Percentiles rank a stretch among this genome's conserved stretches.
phyloP scores from a whole-genome alignment of 305 asterid genomes.

The Lippia alba region DNA sequence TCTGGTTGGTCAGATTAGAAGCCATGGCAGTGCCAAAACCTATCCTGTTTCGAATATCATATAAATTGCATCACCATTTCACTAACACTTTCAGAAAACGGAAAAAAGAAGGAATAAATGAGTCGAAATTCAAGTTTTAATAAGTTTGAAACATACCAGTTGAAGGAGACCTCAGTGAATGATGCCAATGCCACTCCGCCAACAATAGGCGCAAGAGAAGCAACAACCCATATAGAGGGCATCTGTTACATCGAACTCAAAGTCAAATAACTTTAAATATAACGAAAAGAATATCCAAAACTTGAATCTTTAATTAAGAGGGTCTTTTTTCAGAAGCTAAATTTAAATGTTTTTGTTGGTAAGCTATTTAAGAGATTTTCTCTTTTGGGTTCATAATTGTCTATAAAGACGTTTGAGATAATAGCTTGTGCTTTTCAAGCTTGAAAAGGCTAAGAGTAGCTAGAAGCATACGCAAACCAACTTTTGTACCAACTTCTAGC shows the following conservation, averaged over 20 bases:
- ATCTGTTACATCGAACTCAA: constrained; percentile 58
- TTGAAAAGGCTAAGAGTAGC: too few relatives aligned
- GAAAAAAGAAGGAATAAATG: background rate
- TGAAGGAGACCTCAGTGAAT: constrained; percentile 84
- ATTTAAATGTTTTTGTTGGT: too few relatives aligned
- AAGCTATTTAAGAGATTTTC: too few relatives aligned
- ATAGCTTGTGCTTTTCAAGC: too few relatives aligned
- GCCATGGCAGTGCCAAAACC: constrained; percentile 95
- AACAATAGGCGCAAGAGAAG: constrained; percentile 82
- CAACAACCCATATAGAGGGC: constrained; percentile 77
- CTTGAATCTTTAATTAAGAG: too few relatives aligned
- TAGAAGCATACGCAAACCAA: too few relatives aligned
- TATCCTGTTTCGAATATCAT: constrained; percentile 53
- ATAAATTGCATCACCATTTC: constrained; percentile 5
- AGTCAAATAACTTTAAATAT: constrained; percentile 25
- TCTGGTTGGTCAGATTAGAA: constrained; percentile 84
- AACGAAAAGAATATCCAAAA: too few relatives aligned
- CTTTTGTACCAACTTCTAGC: too few relatives aligned
- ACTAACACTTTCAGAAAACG: background rate
- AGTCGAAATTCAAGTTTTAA: background rate
- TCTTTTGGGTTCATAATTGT: too few relatives aligned
- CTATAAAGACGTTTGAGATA: too few relatives aligned
- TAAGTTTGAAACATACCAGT: constrained; percentile 57
- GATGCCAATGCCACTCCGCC: constrained; percentile 95
- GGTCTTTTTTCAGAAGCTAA: too few relatives aligned